Percentiles rank a stretch among this genome's conserved stretches.
phyloP scores from a whole-genome alignment of 2,329 filamentous ascomycete species.

The Fusarium palustre region DNA sequence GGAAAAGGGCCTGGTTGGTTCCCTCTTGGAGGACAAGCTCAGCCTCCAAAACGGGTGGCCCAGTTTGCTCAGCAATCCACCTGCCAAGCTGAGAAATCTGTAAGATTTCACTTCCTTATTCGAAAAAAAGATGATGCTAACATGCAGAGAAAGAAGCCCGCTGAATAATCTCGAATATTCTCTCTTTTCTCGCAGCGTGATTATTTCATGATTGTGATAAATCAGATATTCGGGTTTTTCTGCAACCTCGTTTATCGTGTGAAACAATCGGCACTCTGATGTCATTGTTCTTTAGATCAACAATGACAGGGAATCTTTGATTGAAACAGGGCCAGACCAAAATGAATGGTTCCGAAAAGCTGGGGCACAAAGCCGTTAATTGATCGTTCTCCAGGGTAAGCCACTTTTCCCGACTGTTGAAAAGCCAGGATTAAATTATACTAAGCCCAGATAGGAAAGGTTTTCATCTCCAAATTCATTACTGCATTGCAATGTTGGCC shows the following conservation, averaged over 20 bases:
- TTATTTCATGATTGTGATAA: conserved; percentile 7
- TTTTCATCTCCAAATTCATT: conserved; percentile 24
- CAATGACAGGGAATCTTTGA: conserved; percentile 16
- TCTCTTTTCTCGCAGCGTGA: not conserved
- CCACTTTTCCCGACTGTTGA: not conserved
- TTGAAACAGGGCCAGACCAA: not conserved
- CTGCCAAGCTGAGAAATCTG: conserved; percentile 12
- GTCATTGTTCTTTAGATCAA: conserved; percentile 18
- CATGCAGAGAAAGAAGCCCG: not conserved
- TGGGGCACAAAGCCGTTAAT: not conserved
- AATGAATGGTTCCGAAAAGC: conserved; percentile 4
- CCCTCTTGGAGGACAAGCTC: conserved; percentile 28
- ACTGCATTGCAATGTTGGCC: conserved; percentile 41
- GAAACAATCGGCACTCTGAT: conserved; percentile 29
- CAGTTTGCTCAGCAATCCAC: conserved; percentile 15
- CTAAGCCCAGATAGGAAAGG: conserved; percentile 12
- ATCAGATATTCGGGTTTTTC: not conserved
- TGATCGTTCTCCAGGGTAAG: conserved; percentile 11
- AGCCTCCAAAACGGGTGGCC: conserved; percentile 19
- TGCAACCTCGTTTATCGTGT: conserved; percentile 6
- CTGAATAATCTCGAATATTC: conserved; percentile 33
- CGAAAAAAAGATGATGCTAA: not conserved
- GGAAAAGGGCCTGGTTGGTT: conserved; percentile 25
- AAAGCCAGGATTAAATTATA: too few species aligned
- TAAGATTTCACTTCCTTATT: conserved; percentile 1